These are phyloP conservation scores for Citeromyces matritensis DNA, from an alignment of 805 yeast species.

Conservation along the genomic window DNA sequence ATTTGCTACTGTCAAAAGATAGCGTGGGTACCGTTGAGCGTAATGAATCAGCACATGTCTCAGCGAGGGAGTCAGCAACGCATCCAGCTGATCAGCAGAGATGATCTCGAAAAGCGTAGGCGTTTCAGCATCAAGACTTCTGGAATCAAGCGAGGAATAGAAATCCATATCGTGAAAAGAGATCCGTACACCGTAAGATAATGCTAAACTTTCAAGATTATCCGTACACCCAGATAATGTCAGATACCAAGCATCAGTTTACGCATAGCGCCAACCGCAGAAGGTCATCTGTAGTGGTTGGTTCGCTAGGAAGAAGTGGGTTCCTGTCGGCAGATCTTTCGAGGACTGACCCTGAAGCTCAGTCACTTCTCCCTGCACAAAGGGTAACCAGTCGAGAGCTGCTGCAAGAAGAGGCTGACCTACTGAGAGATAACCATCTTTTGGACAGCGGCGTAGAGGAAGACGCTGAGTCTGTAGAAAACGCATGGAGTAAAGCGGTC, in stretches of 20 bases:
- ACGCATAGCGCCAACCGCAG: constrained; percentile 22
- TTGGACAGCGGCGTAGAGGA: no score
- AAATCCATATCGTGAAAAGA: constrained; percentile 71
- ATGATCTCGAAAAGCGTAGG: constrained; percentile 86
- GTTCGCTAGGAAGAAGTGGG: constrained; percentile 29
- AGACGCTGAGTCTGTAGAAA: no score
- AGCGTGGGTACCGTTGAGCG: constrained; percentile 64
- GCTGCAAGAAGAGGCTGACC: no score
- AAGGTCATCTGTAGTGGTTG: constrained; percentile 27
- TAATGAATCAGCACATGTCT: constrained; percentile 70
- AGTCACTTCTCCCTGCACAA: no score
- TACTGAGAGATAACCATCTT: no score
- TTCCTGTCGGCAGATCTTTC: no score
- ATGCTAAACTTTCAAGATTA: no score
- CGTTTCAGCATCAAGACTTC: constrained; percentile 54
- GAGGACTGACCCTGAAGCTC: no score
- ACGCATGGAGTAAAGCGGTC: no score
- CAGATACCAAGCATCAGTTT: constrained; percentile 7
- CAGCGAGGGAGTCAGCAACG: constrained; percentile 67
- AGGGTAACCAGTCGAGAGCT: no score
- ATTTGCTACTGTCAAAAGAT: constrained; percentile 44
- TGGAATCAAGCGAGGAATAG: constrained; percentile 65
- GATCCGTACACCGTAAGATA: no score
- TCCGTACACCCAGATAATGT: no score
- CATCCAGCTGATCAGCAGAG: constrained; percentile 67